phyloP scores from a whole-genome alignment of 768 basidiomycete genomes.

The Phallus indusiatus region DNA sequence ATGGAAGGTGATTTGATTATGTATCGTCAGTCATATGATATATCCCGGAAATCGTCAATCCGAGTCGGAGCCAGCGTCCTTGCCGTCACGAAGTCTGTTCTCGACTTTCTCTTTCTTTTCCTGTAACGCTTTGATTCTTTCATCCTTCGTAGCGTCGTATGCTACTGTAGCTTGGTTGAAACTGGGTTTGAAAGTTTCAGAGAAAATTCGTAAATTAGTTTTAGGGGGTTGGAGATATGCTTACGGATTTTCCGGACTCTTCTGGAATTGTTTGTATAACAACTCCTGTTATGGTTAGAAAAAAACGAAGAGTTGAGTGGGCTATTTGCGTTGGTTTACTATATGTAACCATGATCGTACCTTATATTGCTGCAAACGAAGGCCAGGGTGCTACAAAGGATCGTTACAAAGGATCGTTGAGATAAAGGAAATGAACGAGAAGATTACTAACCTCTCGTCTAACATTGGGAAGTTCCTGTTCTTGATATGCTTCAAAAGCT shows the following conservation, averaged over 20 bases:
- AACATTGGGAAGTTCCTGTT: constrained; percentile 73
- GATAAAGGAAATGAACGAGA: constrained; percentile 7
- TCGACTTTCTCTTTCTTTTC: constrained; percentile 56
- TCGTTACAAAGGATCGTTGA: background rate
- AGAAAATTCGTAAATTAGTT: background rate
- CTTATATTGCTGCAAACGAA: constrained; percentile 86
- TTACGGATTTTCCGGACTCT: constrained; percentile 91
- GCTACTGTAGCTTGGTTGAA: constrained; percentile 76
- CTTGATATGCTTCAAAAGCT: constrained; percentile 86
- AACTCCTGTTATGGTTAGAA: constrained; percentile 76
- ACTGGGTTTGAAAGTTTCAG: constrained; percentile 27
- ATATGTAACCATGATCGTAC: constrained; percentile 27
- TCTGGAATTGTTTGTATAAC: constrained; percentile 91
- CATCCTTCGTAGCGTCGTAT: constrained; percentile 85
- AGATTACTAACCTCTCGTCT: constrained; percentile 53
- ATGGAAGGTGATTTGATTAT: background rate
- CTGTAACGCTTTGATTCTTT: constrained; percentile 68
- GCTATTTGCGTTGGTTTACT: background rate
- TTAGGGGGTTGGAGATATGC: constrained; percentile 17
- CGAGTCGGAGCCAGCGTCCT: background rate
- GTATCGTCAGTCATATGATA: background rate
- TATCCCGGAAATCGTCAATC: too few species aligned
- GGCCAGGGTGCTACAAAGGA: constrained; percentile 62
- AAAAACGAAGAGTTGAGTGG: constrained; percentile 1
- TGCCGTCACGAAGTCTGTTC: constrained; percentile 42